Conservation (phyloP, 352 stramenopile genomes). For the Phytophthora pini region DNA sequence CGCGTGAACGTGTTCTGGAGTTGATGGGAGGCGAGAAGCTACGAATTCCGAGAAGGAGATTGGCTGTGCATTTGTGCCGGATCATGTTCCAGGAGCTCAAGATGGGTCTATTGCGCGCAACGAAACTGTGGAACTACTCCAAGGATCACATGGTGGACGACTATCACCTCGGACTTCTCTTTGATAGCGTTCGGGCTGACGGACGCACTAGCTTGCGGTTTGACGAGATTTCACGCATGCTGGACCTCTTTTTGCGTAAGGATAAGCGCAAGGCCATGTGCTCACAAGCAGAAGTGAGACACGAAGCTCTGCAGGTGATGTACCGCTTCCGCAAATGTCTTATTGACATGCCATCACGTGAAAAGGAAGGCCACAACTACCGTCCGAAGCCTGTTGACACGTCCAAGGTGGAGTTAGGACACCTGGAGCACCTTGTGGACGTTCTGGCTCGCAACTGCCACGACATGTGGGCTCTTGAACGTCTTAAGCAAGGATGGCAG, state of each 20-base stretch:
- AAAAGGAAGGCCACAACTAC: conserved; percentile 91
- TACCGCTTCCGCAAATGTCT: conserved; percentile 89
- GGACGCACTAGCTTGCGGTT: conserved; percentile 79
- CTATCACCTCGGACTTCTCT: conserved; percentile 83
- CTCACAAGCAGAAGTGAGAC: conserved; percentile 74
- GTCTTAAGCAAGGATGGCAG: conserved; percentile 86
- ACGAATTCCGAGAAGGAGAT: conserved; percentile 75
- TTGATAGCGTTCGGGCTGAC: conserved; percentile 77
- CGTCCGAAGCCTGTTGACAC: conserved; percentile 87
- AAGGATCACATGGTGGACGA: conserved; percentile 83
- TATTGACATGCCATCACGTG: conserved; percentile 89
- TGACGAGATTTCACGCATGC: conserved; percentile 86
- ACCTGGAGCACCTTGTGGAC: conserved; percentile 75
- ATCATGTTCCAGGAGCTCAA: conserved; percentile 79
- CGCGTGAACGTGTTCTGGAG: conserved; percentile 72
- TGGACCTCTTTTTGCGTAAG: conserved; percentile 85
- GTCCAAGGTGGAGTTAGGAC: conserved; percentile 68
- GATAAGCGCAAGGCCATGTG: conserved; percentile 74
- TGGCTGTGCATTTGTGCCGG: conserved; percentile 75
- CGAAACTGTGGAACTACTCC: conserved; percentile 85
- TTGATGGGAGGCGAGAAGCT: conserved; percentile 86
- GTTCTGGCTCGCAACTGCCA: conserved; percentile 87
- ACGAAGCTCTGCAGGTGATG: conserved; percentile 87
- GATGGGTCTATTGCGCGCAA: conserved; percentile 72
- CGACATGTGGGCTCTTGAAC: conserved; percentile 87